Evolutionary conservation across 768 basidiomycete genomes (phyloP).

Genomic region (Lentinula sp.): DNA sequence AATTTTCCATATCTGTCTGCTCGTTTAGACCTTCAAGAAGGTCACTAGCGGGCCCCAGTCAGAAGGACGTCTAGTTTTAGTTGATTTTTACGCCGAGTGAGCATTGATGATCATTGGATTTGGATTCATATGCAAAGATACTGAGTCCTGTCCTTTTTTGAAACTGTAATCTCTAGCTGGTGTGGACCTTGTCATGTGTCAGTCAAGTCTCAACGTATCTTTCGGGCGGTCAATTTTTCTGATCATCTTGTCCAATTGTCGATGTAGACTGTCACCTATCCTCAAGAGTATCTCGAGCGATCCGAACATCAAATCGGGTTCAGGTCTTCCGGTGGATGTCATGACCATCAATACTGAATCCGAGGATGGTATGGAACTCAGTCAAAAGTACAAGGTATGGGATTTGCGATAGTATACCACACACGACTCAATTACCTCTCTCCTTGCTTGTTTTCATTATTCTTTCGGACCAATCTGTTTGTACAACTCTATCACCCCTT

Average conservation of each 20-base stretch:
- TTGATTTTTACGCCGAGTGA: slow-evolving; percentile 80
- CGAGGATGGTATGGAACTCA: slow-evolving; percentile 48
- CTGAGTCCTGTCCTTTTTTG: background rate
- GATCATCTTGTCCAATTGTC: background rate
- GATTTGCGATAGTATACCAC: background rate
- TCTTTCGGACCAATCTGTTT: background rate
- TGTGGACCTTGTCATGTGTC: slow-evolving; percentile 63
- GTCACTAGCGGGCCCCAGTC: slow-evolving; percentile 19
- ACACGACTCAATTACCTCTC: background rate
- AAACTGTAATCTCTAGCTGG: slow-evolving; percentile 44
- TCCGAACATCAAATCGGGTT: slow-evolving; percentile 35
- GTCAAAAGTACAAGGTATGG: slow-evolving; percentile 42
- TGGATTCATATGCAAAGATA: background rate
- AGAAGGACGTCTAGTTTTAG: slow-evolving; percentile 52
- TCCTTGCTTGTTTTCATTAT: background rate
- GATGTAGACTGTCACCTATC: slow-evolving; percentile 50
- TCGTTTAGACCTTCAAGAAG: slow-evolving; percentile 31
- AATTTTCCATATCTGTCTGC: background rate
- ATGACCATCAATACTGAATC: slow-evolving; percentile 62
- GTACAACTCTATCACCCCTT: background rate
- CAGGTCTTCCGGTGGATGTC: slow-evolving; percentile 58
- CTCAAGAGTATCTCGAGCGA: slow-evolving; percentile 53
- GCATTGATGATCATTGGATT: slow-evolving; percentile 18
- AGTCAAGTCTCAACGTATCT: background rate
- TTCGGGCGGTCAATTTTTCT: background rate